Percentiles rank a stretch among this genome's conserved stretches.
These are phyloP conservation scores for Candida coquimbonensis DNA, from an alignment of 805 yeast species.

Conservation along the genomic window DNA sequence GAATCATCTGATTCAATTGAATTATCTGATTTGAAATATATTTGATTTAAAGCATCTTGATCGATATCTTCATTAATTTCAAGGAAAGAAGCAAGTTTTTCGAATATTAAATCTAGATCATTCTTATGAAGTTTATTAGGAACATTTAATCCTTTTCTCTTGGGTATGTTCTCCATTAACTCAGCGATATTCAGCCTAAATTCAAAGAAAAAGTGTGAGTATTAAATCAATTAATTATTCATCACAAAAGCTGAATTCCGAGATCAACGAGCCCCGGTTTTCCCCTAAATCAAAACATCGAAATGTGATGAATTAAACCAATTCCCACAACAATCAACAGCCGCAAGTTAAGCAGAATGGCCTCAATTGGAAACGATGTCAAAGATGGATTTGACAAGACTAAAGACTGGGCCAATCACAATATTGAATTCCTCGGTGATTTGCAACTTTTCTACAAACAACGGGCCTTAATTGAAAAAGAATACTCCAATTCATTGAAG, in stretches of 20 bases:
- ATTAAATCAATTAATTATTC: no score
- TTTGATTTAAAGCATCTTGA: slow-evolving; percentile 12
- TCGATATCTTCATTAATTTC: slow-evolving; percentile 11
- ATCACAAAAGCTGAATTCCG: no score
- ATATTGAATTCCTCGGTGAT: slow-evolving; percentile 70
- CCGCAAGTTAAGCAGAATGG: background rate
- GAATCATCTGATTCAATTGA: background rate
- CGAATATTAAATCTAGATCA: slow-evolving; percentile 28
- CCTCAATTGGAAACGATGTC: slow-evolving; percentile 57
- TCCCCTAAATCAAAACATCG: no score
- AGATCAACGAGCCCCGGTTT: no score
- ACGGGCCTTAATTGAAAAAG: slow-evolving; percentile 75
- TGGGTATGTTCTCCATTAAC: background rate
- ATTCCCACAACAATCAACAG: no score
- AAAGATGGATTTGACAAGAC: slow-evolving; percentile 78
- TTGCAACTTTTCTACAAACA: slow-evolving; percentile 79
- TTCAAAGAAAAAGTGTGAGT: no score
- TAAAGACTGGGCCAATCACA: slow-evolving; percentile 69
- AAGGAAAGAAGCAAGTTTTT: slow-evolving; percentile 16
- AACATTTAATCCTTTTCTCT: slow-evolving; percentile 18
- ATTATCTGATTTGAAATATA: background rate
- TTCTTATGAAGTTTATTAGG: slow-evolving; percentile 28
- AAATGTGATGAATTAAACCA: no score
- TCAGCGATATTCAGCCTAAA: no score
- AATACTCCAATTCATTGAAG: slow-evolving; percentile 64